Base-by-base conservation (phyloP, 257 asterid genomes). In the Solanum sejunctum region DNA sequence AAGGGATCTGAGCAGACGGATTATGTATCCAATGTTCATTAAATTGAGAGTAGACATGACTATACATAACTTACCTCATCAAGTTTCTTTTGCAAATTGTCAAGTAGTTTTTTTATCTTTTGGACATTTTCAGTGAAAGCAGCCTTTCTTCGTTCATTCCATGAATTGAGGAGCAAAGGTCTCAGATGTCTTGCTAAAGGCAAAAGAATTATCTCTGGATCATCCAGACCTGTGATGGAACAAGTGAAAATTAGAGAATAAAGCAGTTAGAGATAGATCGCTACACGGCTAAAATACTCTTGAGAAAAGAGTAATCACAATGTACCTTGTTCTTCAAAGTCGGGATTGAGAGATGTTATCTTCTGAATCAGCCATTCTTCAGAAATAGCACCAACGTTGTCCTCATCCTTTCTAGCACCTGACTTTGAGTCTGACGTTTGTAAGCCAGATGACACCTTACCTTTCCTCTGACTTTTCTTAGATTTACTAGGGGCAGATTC, bases 61-160 rank as follows among this genome's bases (percentile, higher is more conserved):
- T 80, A 55, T 60, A 52, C 77, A 45, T 81, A 20, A 61, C 80
- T 84, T 92, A 97, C 98, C 99, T 97, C 99, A 87, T 97, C 99
- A 88, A 95, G 88, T 91, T 90, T 95, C 78, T 87, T 93, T 88
- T 95, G 99, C 89, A 97, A 88, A 90, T 90, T 90, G 90, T 95
- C 99, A 81, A 94, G 88, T 84, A 95, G 85, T 28, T 88, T 90
- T 89, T 91, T 97, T 90, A 92, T 92, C 86, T 92, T 93, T 92
- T 97, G 99, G 79, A 93, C 86, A 91, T 93, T 97, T 83, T 97
- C 97, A 3, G 99, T 91, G 84, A 95, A 97, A 83, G 94, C 93
- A 69, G 93, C 91, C 93, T 92, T 95, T 91, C 93, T 91, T 88
- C 92, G 94, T 87, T 95, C 97, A 89, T 86, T 92, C 97, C 93